phyloP scores from a whole-genome alignment of 306 rosid species.

The Quercus cerris region DNA sequence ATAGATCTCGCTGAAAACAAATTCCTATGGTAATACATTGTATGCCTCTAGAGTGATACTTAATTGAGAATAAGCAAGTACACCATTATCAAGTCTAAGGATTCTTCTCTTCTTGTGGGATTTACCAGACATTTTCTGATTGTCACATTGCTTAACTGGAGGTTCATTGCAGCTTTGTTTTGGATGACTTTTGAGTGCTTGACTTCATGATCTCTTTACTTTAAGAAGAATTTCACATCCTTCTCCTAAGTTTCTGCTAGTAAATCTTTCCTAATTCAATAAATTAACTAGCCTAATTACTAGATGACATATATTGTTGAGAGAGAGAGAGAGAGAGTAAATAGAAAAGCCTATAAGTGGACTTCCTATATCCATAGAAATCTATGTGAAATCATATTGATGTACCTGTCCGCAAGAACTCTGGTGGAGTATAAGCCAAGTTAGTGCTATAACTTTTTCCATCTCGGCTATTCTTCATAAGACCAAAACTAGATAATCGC shows the following conservation, averaged over 20 bases:
- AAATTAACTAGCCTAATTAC: not conserved
- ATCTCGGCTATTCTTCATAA: slow-evolving; percentile 91
- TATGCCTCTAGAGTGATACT: not conserved
- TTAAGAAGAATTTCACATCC: not conserved
- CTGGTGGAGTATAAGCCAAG: slow-evolving; percentile 94
- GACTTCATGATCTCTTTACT: not conserved
- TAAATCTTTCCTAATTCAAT: not conserved
- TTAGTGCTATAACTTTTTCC: slow-evolving; percentile 99
- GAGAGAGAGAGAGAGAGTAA: not conserved
- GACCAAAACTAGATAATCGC: slow-evolving; percentile 89
- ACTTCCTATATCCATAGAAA: not conserved
- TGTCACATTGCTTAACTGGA: not conserved
- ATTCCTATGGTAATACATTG: not conserved
- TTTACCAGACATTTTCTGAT: not conserved
- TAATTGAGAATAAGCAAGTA: not conserved
- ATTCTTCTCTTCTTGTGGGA: not conserved
- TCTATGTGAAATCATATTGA: not conserved
- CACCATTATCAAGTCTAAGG: not conserved
- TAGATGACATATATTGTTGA: not conserved
- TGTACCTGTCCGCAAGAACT: slow-evolving; percentile 80
- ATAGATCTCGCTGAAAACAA: not conserved
- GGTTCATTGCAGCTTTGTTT: not conserved
- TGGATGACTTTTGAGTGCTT: not conserved
- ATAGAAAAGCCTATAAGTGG: not conserved
- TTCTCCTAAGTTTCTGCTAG: not conserved